phyloP scores from a whole-genome alignment of 1,139 yeast genomes.

The Geotrichum australiense region DNA sequence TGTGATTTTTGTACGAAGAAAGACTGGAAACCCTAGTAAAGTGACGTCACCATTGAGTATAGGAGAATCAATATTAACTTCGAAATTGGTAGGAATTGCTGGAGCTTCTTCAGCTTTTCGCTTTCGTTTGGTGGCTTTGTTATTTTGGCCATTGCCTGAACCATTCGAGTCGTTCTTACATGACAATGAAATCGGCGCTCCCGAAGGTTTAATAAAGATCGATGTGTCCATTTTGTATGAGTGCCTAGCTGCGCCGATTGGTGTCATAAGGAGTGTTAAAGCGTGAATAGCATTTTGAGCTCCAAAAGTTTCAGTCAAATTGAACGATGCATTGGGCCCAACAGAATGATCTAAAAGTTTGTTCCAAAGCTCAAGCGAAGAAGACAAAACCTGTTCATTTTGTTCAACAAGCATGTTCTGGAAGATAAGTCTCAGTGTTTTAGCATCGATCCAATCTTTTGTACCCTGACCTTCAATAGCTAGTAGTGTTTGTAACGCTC shows the following conservation, averaged over 20 bases:
- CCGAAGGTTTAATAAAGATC: slow-evolving; percentile 75
- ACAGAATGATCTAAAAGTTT: slow-evolving; percentile 38
- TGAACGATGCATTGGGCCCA: slow-evolving; percentile 16
- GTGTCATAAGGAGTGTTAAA: slow-evolving; percentile 68
- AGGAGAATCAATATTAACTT: slow-evolving; percentile 84
- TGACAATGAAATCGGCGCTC: slow-evolving; percentile 39
- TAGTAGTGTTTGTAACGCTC: slow-evolving; percentile 72
- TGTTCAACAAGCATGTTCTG: slow-evolving; percentile 90
- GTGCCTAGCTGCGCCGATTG: slow-evolving; percentile 88
- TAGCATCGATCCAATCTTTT: slow-evolving; percentile 73
- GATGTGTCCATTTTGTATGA: slow-evolving; percentile 76
- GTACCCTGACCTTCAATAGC: slow-evolving; percentile 52
- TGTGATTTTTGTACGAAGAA: slow-evolving; percentile 67
- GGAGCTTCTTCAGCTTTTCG: slow-evolving; percentile 19
- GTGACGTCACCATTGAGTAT: slow-evolving; percentile 88
- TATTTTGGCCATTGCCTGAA: slow-evolving; percentile 27
- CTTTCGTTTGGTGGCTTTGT: slow-evolving; percentile 19
- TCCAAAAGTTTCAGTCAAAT: slow-evolving; percentile 12
- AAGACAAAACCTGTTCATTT: slow-evolving; percentile 58
- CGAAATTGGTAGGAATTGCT: slow-evolving; percentile 21
- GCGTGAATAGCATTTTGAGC: slow-evolving; percentile 35
- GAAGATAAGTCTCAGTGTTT: slow-evolving; percentile 63
- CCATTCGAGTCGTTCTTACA: slow-evolving; percentile 10
- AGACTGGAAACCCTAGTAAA: slow-evolving; percentile 67
- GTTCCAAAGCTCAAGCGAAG: slow-evolving; percentile 60